Conservation (phyloP, 1,284 basidiomycete genomes). For the Ustilago xerochloae region DNA sequence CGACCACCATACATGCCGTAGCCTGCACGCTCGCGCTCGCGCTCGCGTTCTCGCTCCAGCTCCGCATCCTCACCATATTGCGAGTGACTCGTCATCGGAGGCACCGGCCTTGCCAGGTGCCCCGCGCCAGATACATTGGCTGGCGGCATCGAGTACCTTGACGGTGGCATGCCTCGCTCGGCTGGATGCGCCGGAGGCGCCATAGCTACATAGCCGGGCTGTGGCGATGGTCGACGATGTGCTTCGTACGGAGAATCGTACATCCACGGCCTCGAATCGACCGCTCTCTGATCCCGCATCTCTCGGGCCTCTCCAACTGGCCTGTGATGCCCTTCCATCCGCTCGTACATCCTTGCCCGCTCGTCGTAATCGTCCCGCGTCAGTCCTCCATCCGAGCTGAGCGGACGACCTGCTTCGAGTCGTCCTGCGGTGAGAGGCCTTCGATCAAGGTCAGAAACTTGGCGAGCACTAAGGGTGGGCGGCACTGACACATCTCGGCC, state of each 20-base stretch:
- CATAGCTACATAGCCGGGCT: slow-evolving; percentile 32
- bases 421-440: slow-evolving; percentile 26
- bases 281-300: slow-evolving; percentile 13
- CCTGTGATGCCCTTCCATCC: slow-evolving; percentile 17
- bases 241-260: slow-evolving; percentile 39
- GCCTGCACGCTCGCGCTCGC: slow-evolving; percentile 17
- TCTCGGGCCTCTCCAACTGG: slow-evolving; percentile 16
- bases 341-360: slow-evolving; percentile 19
- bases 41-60: slow-evolving; percentile 20
- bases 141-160: slow-evolving; percentile 39
- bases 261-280: slow-evolving; percentile 26
- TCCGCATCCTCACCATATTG: slow-evolving; percentile 18
- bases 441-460: slow-evolving; percentile 17
- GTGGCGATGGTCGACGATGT: slow-evolving; percentile 25
- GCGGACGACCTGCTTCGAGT: slow-evolving; percentile 8
- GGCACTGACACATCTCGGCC: slow-evolving; percentile 37
- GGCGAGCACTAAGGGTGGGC: slow-evolving; percentile 14
- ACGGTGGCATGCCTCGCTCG: slow-evolving; percentile 26
- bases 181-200: slow-evolving; percentile 39
- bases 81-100: slow-evolving; percentile 21
- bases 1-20: slow-evolving; percentile 31
- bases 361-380: slow-evolving; percentile 11
- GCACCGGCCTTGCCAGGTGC: slow-evolving; percentile 20
- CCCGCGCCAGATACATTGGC: slow-evolving; percentile 15
- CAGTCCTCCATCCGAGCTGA: slow-evolving; percentile 13